A percentile compares a stretch with the other conserved stretches of the same genome.
phyloP scores from a whole-genome alignment of 2,329 filamentous ascomycete species.

The Apiospora saccharicola region DNA sequence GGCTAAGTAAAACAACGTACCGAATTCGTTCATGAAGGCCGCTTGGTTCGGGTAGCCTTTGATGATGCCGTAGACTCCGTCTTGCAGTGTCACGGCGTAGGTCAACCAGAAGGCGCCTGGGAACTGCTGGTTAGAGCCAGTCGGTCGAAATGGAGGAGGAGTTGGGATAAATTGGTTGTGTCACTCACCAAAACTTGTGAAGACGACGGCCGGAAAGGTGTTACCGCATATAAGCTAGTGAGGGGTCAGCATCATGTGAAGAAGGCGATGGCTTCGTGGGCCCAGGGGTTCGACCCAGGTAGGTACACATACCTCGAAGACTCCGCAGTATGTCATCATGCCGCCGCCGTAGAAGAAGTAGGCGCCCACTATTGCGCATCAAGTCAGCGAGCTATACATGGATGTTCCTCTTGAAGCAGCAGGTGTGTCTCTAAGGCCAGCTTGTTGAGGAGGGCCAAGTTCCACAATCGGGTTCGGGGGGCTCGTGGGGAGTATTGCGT shows the following conservation, averaged over 20 bases:
- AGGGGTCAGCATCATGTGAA: not conserved
- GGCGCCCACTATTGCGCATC: not conserved
- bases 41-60: slow-evolving; percentile 12
- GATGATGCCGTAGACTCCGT: slow-evolving; percentile 1
- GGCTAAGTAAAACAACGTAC: not conserved
- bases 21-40: slow-evolving; percentile 12
- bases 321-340: slow-evolving; percentile 6
- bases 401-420: not conserved
- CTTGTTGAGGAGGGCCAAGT: not conserved
- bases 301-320: not conserved
- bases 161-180: not conserved
- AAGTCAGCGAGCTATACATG: not conserved
- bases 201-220: slow-evolving; percentile 5
- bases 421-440: not conserved
- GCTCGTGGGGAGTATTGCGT: not conserved
- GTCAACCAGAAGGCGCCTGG: slow-evolving; percentile 18
- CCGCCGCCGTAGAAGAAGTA: slow-evolving; percentile 15
- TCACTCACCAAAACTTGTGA: slow-evolving; percentile 8
- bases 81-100: slow-evolving; percentile 6
- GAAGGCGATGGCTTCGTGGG: not conserved
- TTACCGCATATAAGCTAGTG: slow-evolving; percentile 4
- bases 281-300: not conserved
- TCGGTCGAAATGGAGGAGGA: not conserved
- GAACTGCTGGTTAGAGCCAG: not conserved
- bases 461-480: not conserved